Conservation (phyloP, 1,284 basidiomycete species). For the Peniophora sp. region DNA sequence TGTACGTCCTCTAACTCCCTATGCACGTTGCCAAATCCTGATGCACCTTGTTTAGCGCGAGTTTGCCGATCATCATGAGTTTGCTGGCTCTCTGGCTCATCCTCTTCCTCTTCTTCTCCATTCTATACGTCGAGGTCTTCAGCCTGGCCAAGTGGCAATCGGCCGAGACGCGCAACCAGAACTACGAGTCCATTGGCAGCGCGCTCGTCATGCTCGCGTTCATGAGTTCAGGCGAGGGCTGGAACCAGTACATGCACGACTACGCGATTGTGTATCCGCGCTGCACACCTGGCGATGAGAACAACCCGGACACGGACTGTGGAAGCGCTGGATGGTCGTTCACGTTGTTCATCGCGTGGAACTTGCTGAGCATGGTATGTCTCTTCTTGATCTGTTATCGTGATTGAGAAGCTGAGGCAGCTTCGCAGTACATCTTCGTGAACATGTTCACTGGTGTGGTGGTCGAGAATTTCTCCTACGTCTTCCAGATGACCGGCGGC, state of each 20-base stretch:
- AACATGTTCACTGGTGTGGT: constrained; percentile 96
- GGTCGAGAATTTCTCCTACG: constrained; percentile 95
- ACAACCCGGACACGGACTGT: constrained; percentile 72
- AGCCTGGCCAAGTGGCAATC: constrained; percentile 85
- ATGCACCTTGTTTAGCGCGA: constrained; percentile 47
- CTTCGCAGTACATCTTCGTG: constrained; percentile 79
- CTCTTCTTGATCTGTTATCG: constrained; percentile 1
- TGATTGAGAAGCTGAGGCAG: not conserved
- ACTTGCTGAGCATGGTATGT: constrained; percentile 89
- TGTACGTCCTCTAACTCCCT: constrained; percentile 47
- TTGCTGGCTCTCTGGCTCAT: constrained; percentile 87
- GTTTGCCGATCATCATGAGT: constrained; percentile 82
- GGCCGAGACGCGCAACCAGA: constrained; percentile 64
- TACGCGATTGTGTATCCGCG: constrained; percentile 74
- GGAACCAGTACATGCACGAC: constrained; percentile 96
- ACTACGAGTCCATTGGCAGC: constrained; percentile 78
- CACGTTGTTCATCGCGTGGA: constrained; percentile 92
- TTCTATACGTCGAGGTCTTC: constrained; percentile 90
- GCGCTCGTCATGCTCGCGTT: constrained; percentile 82
- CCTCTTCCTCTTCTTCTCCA: constrained; percentile 88
- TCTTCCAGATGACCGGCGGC: constrained; percentile 85
- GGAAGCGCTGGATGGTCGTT: constrained; percentile 85
- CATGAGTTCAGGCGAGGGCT: constrained; percentile 79
- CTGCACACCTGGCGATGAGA: constrained; percentile 61
- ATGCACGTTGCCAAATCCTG: not conserved